Evolutionary conservation across 805 yeast species (phyloP).

Genomic region (Schwanniomyces vanrijiae): DNA sequence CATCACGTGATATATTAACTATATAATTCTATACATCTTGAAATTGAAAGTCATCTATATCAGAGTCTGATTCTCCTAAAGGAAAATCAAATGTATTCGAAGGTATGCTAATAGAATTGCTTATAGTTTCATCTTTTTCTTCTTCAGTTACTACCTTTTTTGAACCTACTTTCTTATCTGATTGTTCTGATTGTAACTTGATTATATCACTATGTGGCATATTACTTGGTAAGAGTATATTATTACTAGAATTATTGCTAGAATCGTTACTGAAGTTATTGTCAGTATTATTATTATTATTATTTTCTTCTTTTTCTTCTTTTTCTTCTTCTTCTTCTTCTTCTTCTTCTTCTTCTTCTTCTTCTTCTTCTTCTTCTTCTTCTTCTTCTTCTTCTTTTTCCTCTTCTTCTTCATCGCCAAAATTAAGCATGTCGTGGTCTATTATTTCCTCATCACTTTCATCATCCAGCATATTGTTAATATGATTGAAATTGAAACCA

Average conservation of each 20-base stretch:
- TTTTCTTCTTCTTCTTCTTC: too few relatives aligned
- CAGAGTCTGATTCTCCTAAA: not conserved
- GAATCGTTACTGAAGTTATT: too few relatives aligned
- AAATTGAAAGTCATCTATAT: conserved; percentile 1
- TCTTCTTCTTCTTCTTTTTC: too few relatives aligned
- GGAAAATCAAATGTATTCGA: not conserved
- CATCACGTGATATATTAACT: not conserved
- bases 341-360: too few relatives aligned
- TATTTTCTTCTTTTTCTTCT: not conserved
- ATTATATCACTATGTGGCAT: not conserved
- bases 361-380: too few relatives aligned
- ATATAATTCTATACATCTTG: conserved; percentile 1
- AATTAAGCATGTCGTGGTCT: not conserved
- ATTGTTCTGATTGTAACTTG: not conserved
- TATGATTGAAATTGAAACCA: conserved; percentile 11
- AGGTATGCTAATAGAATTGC: not conserved
- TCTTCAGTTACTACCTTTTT: not conserved
- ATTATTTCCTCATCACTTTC: conserved; percentile 8
- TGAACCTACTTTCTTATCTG: not conserved
- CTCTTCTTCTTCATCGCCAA: not conserved
- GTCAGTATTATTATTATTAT: too few relatives aligned
- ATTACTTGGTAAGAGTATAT: not conserved
- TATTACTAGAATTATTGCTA: not conserved
- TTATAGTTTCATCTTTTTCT: not conserved
- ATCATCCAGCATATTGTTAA: conserved; percentile 16